phyloP scores from a whole-genome alignment of 129 eudicot species.

The Lactuca sativa region DNA sequence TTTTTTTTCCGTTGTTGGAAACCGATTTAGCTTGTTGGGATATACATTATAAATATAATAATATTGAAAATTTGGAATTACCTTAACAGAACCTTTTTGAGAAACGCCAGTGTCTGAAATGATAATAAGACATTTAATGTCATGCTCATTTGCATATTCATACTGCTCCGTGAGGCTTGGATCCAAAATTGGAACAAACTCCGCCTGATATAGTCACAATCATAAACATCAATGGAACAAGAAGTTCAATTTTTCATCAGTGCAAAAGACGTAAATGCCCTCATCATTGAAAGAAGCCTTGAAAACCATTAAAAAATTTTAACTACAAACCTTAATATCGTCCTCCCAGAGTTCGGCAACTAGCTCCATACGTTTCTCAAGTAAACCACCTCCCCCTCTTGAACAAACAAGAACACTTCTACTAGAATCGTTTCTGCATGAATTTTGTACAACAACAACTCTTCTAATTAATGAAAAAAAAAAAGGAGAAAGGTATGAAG shows the following conservation, averaged over 20 bases:
- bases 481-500: neutral
- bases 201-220: constrained; percentile 58
- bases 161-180: constrained; percentile 94
- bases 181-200: constrained; percentile 71
- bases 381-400: constrained; percentile 95
- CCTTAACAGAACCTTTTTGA: constrained; percentile 78
- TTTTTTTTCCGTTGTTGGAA: too few relatives aligned
- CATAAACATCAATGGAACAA: neutral
- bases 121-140: constrained; percentile 80
- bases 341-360: constrained; percentile 84
- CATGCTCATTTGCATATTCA: constrained; percentile 93
- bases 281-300: neutral
- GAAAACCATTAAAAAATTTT: neutral
- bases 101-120: constrained; percentile 68
- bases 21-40: too few relatives aligned
- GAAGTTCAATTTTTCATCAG: too few relatives aligned
- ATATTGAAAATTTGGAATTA: constrained; percentile 21
- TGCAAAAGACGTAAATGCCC: too few relatives aligned
- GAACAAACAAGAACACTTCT: constrained; percentile 79
- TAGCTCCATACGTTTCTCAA: constrained; percentile 90
- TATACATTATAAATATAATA: neutral
- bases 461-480: neutral
- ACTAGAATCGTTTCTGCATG: constrained; percentile 52
- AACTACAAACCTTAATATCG: constrained; percentile 58
- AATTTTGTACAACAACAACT: too few relatives aligned